Evolutionary conservation across 2,329 filamentous ascomycete species (phyloP).

Genomic region (Eutypella sp.): DNA sequence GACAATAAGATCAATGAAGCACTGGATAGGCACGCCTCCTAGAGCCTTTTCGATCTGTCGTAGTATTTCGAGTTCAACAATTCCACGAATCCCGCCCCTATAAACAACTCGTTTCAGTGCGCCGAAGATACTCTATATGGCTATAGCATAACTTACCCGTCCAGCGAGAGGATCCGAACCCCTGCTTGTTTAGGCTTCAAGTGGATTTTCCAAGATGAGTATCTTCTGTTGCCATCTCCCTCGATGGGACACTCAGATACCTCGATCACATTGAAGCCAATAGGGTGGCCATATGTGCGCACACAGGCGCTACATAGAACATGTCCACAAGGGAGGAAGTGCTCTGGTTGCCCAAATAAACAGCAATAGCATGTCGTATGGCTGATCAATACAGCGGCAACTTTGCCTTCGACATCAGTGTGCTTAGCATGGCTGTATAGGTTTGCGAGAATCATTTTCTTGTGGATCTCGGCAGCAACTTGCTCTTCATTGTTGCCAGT

Average conservation of each 20-base stretch:
- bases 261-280: background rate
- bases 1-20: slow-evolving; percentile 45
- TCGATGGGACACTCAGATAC: slow-evolving; percentile 2
- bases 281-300: slow-evolving; percentile 19
- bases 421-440: slow-evolving; percentile 28
- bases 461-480: slow-evolving; percentile 21
- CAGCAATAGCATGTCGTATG: slow-evolving; percentile 43
- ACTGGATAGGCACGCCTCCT: slow-evolving; percentile 34
- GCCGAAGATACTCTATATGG: slow-evolving; percentile 9
- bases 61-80: slow-evolving; percentile 40
- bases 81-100: slow-evolving; percentile 41
- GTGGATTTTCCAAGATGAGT: slow-evolving; percentile 1
- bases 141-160: slow-evolving; percentile 32
- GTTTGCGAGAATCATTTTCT: slow-evolving; percentile 16
- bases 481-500: slow-evolving; percentile 8
- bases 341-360: slow-evolving; percentile 36
- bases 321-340: slow-evolving; percentile 40
- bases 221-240: background rate
- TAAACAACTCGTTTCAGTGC: slow-evolving; percentile 2
- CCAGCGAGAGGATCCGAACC: slow-evolving; percentile 33
- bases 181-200: slow-evolving; percentile 31
- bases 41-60: slow-evolving; percentile 33
- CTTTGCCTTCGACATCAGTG: background rate
- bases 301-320: slow-evolving; percentile 39
- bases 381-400: slow-evolving; percentile 24